Percentiles rank a stretch among this genome's conserved stretches.
Conservation (phyloP, 129 eudicot species). For the Lactuca saligna region DNA sequence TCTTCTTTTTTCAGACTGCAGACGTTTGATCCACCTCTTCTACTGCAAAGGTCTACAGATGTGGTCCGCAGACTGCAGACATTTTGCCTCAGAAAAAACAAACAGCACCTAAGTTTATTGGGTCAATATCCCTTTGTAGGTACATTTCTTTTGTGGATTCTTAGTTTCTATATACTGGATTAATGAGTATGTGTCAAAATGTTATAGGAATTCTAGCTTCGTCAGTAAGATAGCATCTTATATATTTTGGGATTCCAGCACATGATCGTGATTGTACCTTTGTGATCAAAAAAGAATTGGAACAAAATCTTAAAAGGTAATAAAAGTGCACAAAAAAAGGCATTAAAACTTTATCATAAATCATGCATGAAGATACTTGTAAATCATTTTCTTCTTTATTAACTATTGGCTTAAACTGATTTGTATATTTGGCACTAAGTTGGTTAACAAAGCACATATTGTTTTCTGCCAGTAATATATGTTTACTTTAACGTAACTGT, state of each 20-base stretch:
- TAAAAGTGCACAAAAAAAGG: constrained; percentile 33
- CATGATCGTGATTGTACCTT: constrained; percentile 13
- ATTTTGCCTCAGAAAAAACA: too few relatives aligned
- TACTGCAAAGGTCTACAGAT: too few relatives aligned
- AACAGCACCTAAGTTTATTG: too few relatives aligned
- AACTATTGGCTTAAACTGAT: neutral
- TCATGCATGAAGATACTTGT: constrained; percentile 12
- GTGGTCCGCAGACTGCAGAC: too few relatives aligned
- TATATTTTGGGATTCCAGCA: neutral
- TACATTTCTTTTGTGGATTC: neutral
- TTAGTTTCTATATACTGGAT: neutral
- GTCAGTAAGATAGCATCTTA: constrained; percentile 22
- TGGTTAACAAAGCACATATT: too few relatives aligned
- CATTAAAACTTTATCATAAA: constrained; percentile 29
- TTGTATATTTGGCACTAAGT: neutral
- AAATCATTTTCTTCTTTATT: constrained; percentile 3
- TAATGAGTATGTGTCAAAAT: neutral
- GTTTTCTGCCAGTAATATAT: too few relatives aligned
- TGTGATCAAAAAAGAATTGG: constrained; percentile 17
- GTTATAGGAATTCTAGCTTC: constrained; percentile 18
- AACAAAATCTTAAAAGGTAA: constrained; percentile 22
- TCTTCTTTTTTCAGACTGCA: too few relatives aligned
- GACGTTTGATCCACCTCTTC: too few relatives aligned
- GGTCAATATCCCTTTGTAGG: neutral
- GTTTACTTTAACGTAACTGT: too few relatives aligned